Percentiles rank a stretch among this genome's conserved stretches.
phyloP scores from a whole-genome alignment of 1,139 yeast species.

The Spathaspora sp. region DNA sequence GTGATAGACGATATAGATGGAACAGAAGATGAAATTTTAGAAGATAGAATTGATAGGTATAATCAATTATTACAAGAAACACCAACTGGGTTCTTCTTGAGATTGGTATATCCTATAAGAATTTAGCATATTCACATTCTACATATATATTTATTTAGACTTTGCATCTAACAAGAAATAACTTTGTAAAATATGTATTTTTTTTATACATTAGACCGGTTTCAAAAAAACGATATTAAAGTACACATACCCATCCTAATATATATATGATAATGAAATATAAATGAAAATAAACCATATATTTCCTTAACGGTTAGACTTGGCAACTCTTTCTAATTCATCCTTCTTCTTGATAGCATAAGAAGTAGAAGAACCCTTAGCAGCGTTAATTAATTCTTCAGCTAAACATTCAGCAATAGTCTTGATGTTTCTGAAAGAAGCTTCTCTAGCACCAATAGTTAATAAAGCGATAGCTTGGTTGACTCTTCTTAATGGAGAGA shows the following conservation, averaged over 20 bases:
- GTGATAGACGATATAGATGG: constrained; percentile 5
- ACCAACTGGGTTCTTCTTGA: constrained; percentile 13
- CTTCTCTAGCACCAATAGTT: constrained; percentile 99
- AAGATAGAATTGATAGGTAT: constrained; percentile 21
- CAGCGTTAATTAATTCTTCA: constrained; percentile 99
- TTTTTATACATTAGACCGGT: constrained; percentile 9
- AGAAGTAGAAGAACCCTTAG: constrained; percentile 99
- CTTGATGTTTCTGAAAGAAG: constrained; percentile 99
- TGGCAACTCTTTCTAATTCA: constrained; percentile 99
- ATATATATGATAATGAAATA: constrained; percentile 8
- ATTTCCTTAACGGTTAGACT: constrained; percentile 92
- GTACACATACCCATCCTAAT: constrained; percentile 9
- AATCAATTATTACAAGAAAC: constrained; percentile 16
- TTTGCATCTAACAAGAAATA: background rate
- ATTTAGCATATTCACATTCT: constrained; percentile 14
- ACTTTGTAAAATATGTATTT: constrained; percentile 7
- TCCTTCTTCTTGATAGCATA: constrained; percentile 99
- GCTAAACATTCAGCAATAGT: constrained; percentile 99
- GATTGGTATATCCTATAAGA: constrained; percentile 26
- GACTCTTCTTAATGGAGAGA: constrained; percentile 99
- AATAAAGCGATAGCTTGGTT: constrained; percentile 98
- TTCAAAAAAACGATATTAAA: constrained; percentile 8
- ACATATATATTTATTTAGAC: background rate
- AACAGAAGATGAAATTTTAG: constrained; percentile 16
- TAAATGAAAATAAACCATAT: constrained; percentile 3